Conservation (phyloP, 495 filamentous ascomycete genomes). For the Pseudoneurospora amorphoporcata region DNA sequence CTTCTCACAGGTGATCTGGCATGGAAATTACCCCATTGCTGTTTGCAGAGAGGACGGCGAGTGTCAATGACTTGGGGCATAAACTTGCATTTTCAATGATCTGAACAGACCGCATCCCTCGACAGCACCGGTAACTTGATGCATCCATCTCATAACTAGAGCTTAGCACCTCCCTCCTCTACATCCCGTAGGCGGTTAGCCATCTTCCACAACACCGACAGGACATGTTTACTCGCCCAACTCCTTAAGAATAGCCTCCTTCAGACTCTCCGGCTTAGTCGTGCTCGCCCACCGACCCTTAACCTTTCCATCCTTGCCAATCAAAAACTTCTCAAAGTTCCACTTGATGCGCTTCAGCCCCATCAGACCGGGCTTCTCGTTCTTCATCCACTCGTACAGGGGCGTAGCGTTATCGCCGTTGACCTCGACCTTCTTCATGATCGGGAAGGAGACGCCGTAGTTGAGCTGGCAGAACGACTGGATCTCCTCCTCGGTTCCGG, state of each 20-base stretch:
- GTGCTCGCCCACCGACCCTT: conserved; percentile 71
- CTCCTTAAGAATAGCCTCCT: conserved; percentile 64
- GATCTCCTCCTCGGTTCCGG: conserved; percentile 81
- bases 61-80: background rate
- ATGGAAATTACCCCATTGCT: background rate
- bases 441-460: conserved; percentile 90
- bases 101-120: background rate
- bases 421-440: conserved; percentile 85
- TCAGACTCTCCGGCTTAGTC: conserved; percentile 73
- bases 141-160: background rate
- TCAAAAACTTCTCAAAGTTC: conserved; percentile 97
- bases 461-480: conserved; percentile 87
- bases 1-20: background rate
- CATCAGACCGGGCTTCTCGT: conserved; percentile 67
- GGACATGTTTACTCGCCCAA: conserved; percentile 28
- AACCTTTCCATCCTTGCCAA: conserved; percentile 77
- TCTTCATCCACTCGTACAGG: conserved; percentile 82
- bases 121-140: background rate
- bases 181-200: background rate
- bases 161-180: background rate
- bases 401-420: conserved; percentile 78
- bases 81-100: background rate
- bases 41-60: background rate
- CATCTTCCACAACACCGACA: background rate
- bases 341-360: conserved; percentile 88